These are phyloP conservation scores for Pilatotrama ljubarskyi DNA, from an alignment of 768 basidiomycete genomes.

Conservation along the genomic window DNA sequence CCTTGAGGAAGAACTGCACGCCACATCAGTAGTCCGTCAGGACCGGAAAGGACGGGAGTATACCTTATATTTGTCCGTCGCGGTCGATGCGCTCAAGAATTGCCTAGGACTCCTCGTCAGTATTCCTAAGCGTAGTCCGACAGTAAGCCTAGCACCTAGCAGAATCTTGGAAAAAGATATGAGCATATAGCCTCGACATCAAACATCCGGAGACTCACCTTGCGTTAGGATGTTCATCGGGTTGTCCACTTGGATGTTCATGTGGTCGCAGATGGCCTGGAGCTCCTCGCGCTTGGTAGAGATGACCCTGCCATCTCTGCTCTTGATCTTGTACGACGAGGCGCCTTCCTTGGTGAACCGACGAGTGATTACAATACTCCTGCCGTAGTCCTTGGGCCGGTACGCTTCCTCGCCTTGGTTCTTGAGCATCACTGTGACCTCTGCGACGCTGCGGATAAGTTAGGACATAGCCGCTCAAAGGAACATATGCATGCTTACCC, in stretches of 20 bases:
- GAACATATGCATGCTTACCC: conserved; percentile 45
- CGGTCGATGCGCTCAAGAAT: conserved; percentile 82
- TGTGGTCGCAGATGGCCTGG: conserved; percentile 86
- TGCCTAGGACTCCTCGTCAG: conserved; percentile 37
- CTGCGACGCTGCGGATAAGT: conserved; percentile 49
- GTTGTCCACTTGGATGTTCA: conserved; percentile 97
- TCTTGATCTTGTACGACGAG: conserved; percentile 82
- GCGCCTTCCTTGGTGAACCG: conserved; percentile 74
- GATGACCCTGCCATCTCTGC: conserved; percentile 61
- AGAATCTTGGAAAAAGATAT: conserved; percentile 28
- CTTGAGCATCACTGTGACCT: conserved; percentile 80
- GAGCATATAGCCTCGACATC: not conserved
- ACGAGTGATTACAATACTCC: conserved; percentile 82
- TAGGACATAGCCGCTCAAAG: too few species aligned
- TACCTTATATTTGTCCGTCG: conserved; percentile 88
- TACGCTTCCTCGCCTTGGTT: conserved; percentile 93
- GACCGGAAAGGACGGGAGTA: conserved; percentile 9
- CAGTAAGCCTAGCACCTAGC: conserved; percentile 29
- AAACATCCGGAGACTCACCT: conserved; percentile 39
- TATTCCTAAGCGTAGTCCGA: conserved; percentile 24
- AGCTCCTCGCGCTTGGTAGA: conserved; percentile 84
- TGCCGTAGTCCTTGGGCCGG: conserved; percentile 81
- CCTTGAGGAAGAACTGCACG: conserved; percentile 86
- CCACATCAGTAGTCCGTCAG: not conserved
- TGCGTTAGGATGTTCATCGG: conserved; percentile 94